These are phyloP conservation scores for Lyophyllum shimeji DNA, from an alignment of 768 basidiomycete species.

Conservation along the genomic window DNA sequence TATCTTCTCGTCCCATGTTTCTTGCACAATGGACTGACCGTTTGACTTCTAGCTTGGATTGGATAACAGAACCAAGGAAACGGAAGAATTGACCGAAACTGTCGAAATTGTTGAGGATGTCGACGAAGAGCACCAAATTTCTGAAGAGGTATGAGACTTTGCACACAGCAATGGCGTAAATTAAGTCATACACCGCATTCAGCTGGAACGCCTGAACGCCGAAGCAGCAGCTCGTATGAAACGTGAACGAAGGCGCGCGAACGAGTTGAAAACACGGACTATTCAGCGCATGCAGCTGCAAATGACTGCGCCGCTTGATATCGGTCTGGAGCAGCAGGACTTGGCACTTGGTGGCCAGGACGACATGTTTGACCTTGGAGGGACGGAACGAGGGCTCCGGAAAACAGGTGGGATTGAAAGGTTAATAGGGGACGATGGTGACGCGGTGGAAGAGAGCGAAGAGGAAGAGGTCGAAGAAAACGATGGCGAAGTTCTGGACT, in stretches of 20 bases:
- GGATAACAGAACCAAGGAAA: slow-evolving; percentile 73
- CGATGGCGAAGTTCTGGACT: slow-evolving; percentile 48
- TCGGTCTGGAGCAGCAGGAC: slow-evolving; percentile 85
- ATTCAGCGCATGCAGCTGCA: slow-evolving; percentile 94
- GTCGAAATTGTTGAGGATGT: slow-evolving; percentile 65
- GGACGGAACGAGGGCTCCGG: slow-evolving; percentile 45
- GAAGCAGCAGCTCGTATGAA: slow-evolving; percentile 74
- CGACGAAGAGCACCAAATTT: slow-evolving; percentile 88
- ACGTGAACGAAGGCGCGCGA: slow-evolving; percentile 79
- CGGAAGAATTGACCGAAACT: slow-evolving; percentile 74
- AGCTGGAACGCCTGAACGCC: slow-evolving; percentile 83
- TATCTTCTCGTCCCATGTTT: slow-evolving; percentile 21
- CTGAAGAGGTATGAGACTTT: slow-evolving; percentile 66
- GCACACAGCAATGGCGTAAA: neutral
- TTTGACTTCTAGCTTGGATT: slow-evolving; percentile 63
- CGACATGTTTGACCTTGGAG: slow-evolving; percentile 85
- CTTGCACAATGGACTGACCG: neutral
- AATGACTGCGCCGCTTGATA: slow-evolving; percentile 97
- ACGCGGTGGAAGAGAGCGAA: slow-evolving; percentile 39
- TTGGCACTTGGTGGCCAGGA: slow-evolving; percentile 75
- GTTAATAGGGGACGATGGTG: slow-evolving; percentile 32
- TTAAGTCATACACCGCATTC: slow-evolving; percentile 11
- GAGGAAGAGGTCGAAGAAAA: slow-evolving; percentile 26
- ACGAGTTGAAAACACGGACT: slow-evolving; percentile 85
- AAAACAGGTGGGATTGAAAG: slow-evolving; percentile 40